phyloP scores from a whole-genome alignment of 2,329 filamentous ascomycete genomes.

The Sphaceloma murrayae region DNA sequence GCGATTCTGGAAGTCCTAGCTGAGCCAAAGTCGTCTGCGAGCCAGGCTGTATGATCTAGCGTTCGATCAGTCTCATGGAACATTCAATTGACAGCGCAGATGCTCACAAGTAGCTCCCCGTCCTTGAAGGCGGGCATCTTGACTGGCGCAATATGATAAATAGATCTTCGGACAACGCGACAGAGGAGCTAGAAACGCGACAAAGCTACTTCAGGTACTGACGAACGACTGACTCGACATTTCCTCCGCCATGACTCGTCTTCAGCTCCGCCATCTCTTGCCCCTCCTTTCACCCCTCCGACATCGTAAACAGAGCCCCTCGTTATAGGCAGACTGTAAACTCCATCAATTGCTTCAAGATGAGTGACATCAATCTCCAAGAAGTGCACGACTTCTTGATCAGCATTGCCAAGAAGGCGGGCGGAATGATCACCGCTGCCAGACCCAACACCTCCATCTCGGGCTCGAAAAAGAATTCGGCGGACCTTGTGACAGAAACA shows the following conservation, averaged over 20 bases:
- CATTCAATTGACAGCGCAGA: not conserved
- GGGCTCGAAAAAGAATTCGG: constrained; percentile 44
- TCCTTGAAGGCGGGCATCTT: constrained; percentile 38
- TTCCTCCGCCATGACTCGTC: constrained; percentile 13
- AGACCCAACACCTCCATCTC: constrained; percentile 34
- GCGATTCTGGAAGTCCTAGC: constrained; percentile 77
- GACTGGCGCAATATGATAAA: not conserved
- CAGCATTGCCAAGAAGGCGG: constrained; percentile 37
- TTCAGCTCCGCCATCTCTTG: not conserved
- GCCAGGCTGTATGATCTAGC: constrained; percentile 63
- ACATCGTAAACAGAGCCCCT: too few relatives aligned
- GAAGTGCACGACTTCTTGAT: constrained; percentile 43
- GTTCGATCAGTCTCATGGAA: too few relatives aligned
- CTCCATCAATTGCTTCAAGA: not conserved
- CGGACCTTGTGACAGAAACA: constrained; percentile 55
- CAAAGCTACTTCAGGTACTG: not conserved
- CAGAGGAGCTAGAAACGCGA: constrained; percentile 5
- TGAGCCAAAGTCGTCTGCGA: constrained; percentile 86
- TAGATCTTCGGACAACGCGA: too few relatives aligned
- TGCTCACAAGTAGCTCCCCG: constrained; percentile 36
- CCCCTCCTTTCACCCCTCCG: too few relatives aligned
- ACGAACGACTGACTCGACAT: constrained; percentile 8
- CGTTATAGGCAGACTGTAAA: not conserved
- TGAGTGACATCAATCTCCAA: constrained; percentile 31
- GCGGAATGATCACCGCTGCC: constrained; percentile 38